phyloP scores from a whole-genome alignment of 805 yeast species.

The Candida rishiriensis region DNA sequence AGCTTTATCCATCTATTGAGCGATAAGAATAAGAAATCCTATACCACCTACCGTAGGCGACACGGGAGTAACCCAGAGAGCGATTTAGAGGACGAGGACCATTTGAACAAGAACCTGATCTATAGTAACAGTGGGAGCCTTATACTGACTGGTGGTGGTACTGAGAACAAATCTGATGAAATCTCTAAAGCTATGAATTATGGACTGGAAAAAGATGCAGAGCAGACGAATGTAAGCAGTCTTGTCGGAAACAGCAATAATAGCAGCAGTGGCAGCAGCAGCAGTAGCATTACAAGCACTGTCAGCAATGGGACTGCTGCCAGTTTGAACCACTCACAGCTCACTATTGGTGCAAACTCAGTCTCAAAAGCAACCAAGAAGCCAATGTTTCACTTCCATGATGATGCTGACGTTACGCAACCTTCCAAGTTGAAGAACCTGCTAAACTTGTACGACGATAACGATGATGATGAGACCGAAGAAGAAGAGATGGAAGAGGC shows the following conservation, averaged over 20 bases:
- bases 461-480: slow-evolving; percentile 7
- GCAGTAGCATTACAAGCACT: neutral
- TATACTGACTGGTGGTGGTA: too few relatives aligned
- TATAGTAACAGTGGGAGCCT: neutral
- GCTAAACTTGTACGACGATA: slow-evolving; percentile 5
- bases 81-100: slow-evolving; percentile 21
- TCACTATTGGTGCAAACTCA: neutral
- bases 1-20: slow-evolving; percentile 64
- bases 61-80: slow-evolving; percentile 16
- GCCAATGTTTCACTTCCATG: slow-evolving; percentile 2
- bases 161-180: neutral
- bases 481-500: slow-evolving; percentile 3
- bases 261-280: neutral
- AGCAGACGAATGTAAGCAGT: slow-evolving; percentile 1
- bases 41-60: slow-evolving; percentile 23
- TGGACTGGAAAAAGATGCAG: neutral
- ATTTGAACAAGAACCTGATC: slow-evolving; percentile 9
- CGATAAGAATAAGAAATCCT: slow-evolving; percentile 48
- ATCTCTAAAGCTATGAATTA: neutral
- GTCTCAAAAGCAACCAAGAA: too few relatives aligned
- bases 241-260: neutral
- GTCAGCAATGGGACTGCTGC: neutral
- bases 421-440: slow-evolving; percentile 16
- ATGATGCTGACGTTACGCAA: slow-evolving; percentile 11
- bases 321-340: slow-evolving; percentile 1